phyloP scores from a whole-genome alignment of 2,329 filamentous ascomycete genomes.

The Colletotrichum sidae region DNA sequence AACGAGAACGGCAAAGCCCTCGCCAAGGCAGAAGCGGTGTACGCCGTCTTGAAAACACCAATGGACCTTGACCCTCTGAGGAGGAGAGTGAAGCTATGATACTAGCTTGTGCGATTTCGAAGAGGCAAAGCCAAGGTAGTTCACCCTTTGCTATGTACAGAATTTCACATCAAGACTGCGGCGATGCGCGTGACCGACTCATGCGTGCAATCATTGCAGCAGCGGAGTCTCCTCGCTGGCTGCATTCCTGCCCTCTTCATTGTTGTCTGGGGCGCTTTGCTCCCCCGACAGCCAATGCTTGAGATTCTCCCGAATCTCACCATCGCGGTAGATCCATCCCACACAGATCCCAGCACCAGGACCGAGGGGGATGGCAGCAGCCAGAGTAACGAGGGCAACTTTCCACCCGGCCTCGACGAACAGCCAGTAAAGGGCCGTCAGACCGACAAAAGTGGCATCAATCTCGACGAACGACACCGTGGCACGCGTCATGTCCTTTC shows the following conservation, averaged over 20 bases:
- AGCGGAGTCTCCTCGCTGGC: slow-evolving; percentile 50
- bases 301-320: slow-evolving; percentile 44
- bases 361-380: slow-evolving; percentile 47
- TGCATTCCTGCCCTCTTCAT: slow-evolving; percentile 19
- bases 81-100: neutral
- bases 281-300: slow-evolving; percentile 32
- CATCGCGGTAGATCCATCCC: slow-evolving; percentile 54
- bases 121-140: too few species aligned
- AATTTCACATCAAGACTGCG: too few species aligned
- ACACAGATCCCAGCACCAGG: slow-evolving; percentile 53
- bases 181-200: too few species aligned
- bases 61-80: neutral
- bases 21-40: neutral
- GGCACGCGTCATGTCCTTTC: slow-evolving; percentile 62
- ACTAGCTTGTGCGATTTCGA: too few species aligned
- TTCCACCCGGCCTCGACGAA: slow-evolving; percentile 62
- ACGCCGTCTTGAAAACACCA: neutral
- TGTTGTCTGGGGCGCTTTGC: neutral
- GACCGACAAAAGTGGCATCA: slow-evolving; percentile 56
- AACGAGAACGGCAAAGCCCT: neutral
- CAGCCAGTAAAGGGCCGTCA: slow-evolving; percentile 66
- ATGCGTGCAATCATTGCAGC: slow-evolving; percentile 30
- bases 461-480: slow-evolving; percentile 60
- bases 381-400: slow-evolving; percentile 48
- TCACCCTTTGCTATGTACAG: too few species aligned